Evolutionary conservation across 345 rosid species (phyloP).

Genomic region (Raphanus raphanistrum): DNA sequence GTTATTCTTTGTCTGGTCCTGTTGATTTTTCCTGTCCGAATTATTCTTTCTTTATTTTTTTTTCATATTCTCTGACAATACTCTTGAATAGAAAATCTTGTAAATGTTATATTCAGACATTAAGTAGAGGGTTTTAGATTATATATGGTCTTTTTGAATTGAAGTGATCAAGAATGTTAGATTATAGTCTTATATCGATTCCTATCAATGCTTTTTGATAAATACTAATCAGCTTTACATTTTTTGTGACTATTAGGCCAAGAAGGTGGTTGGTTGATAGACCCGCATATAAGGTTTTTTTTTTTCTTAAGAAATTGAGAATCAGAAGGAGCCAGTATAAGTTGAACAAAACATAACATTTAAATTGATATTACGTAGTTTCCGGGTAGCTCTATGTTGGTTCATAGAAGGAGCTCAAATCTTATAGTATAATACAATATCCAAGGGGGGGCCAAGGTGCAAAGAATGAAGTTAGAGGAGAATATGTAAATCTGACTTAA

Average conservation of each 20-base stretch:
- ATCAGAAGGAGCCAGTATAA: too few species aligned
- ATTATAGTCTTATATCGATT: slow-evolving; percentile 1
- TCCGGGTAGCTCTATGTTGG: too few species aligned
- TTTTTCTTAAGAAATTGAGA: too few species aligned
- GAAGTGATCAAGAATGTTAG: slow-evolving; percentile 9
- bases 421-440: too few species aligned
- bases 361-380: too few species aligned
- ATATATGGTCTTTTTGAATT: not conserved
- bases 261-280: not conserved
- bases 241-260: not conserved
- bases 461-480: too few species aligned
- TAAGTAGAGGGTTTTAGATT: slow-evolving; percentile 1
- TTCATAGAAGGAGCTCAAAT: too few species aligned
- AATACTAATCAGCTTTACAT: not conserved
- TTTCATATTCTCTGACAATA: slow-evolving; percentile 11
- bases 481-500: too few species aligned
- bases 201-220: not conserved
- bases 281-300: not conserved
- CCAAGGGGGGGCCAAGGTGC: too few species aligned
- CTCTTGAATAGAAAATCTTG: not conserved
- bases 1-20: slow-evolving; percentile 8
- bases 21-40: not conserved
- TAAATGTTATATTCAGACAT: slow-evolving; percentile 4
- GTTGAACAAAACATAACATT: too few species aligned
- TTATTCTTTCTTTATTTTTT: not conserved